A percentile compares a stretch with the other conserved stretches of the same genome.
These are phyloP conservation scores for Entoloma clypeatum DNA, from an alignment of 1,284 basidiomycete species.

Conservation along the genomic window DNA sequence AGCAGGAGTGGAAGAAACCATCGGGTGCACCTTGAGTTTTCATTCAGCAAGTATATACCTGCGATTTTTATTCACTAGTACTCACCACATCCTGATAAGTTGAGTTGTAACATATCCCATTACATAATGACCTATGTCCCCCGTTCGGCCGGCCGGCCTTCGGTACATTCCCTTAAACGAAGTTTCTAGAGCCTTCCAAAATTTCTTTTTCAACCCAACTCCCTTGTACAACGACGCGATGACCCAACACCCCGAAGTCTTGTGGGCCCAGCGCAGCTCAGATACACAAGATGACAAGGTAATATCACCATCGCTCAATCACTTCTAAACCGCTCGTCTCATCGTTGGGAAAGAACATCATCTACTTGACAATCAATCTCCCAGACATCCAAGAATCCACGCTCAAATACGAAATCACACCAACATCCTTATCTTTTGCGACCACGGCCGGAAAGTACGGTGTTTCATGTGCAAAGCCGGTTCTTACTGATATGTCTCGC, in stretches of 20 bases:
- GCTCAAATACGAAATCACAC: constrained; percentile 61
- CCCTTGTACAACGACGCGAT: constrained; percentile 27
- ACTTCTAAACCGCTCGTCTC: constrained; percentile 15
- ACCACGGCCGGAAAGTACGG: constrained; percentile 71
- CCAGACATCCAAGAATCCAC: constrained; percentile 69
- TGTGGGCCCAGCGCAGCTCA: constrained; percentile 90
- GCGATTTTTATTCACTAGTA: constrained; percentile 7
- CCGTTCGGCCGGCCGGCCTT: constrained; percentile 1
- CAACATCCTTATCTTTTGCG: constrained; percentile 65
- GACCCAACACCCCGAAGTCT: constrained; percentile 78
- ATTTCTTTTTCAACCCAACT: constrained; percentile 16
- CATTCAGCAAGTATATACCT: too few relatives aligned
- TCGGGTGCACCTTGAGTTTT: constrained; percentile 81
- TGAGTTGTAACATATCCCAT: constrained; percentile 8
- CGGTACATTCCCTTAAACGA: constrained; percentile 18
- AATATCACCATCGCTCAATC: constrained; percentile 16
- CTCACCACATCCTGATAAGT: constrained; percentile 33
- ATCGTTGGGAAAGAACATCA: constrained; percentile 58
- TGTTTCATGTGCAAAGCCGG: background rate
- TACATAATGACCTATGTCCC: constrained; percentile 4
- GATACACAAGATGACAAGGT: constrained; percentile 68
- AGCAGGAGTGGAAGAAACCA: constrained; percentile 78
- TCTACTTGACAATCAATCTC: constrained; percentile 82
- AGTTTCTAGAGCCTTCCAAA: constrained; percentile 42
- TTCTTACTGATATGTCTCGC: constrained; percentile 4